Base-by-base conservation (phyloP, 2,329 filamentous ascomycete species). In the Exophiala phaeomuriformis region DNA sequence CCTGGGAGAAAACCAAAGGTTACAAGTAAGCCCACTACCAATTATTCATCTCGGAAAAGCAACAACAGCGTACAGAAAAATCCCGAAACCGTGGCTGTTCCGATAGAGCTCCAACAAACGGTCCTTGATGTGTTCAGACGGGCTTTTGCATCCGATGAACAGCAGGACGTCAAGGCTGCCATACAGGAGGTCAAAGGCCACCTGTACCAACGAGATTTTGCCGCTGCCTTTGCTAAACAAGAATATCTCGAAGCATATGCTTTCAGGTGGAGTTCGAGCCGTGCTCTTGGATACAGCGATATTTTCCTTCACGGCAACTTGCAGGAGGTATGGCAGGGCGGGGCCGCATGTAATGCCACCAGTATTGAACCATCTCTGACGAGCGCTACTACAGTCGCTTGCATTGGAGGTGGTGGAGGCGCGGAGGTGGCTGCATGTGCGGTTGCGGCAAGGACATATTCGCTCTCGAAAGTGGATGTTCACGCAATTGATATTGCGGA, bases 131-230 rank as follows among this genome's bases (percentile, higher is more conserved):
- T 89, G 58, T 95, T 94, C 72, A 77, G 77, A 53, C 71, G 79
- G 56, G 76, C 86, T 0, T 87, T 93, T 62, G 65, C 71, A 8
- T 68, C 70, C 2, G 67, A 77, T 4, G 44, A 53, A 43, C 10
- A 75, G 83, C 46, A 68, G 76, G 47, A 70, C n/a, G 37, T 79
- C 7, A 71, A 74, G 31, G 65, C 75, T 1, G 69, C 83, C 2
- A 77, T 97, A 19, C 91, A 95, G 66, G 81, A 84, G 49, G 81
- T 97, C 58, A 98, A 97, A 69, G 77, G 83, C 5, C 88, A 91
- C 59, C 77, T 98, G 5, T 97, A 85, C 68, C 83, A 86, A 54
- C 82, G 93, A 32, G 88, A 97, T 67, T 97, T 97, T 70, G 77
- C 77, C 8, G 72, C 75, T 10, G 91, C 91, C 0, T 98, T 97